A percentile compares a stretch with the other conserved stretches of the same genome.
Conservation (phyloP, 345 rosid genomes). For the Eucalyptus guilfoylei region DNA sequence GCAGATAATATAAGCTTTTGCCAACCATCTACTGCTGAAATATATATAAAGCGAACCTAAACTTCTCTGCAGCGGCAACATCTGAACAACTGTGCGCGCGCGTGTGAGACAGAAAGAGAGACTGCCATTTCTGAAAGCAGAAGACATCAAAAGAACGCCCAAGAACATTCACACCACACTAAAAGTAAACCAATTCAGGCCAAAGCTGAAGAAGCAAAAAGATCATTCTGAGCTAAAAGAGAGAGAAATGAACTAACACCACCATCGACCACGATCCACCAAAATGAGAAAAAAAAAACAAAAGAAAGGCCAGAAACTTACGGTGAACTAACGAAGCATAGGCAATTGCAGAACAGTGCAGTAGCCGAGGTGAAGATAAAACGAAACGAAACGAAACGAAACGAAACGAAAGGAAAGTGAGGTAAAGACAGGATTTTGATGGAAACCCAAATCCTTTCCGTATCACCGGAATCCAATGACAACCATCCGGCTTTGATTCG, state of each 20-base stretch:
- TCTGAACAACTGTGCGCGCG: not conserved
- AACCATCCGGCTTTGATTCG: not conserved
- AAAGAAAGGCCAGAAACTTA: not conserved
- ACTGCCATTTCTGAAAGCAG: not conserved
- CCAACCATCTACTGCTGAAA: not conserved
- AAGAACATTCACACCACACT: not conserved
- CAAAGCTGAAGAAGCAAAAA: not conserved
- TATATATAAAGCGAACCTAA: not conserved
- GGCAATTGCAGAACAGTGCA: not conserved
- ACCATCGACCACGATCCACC: not conserved
- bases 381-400: not conserved
- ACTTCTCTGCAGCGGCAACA: not conserved
- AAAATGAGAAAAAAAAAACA: not conserved
- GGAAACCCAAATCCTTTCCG: not conserved
- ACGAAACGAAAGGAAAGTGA: not conserved
- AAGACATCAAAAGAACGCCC: not conserved
- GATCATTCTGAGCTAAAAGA: not conserved
- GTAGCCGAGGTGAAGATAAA: not conserved
- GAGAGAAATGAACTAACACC: not conserved
- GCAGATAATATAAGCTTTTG: not conserved
- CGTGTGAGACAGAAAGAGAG: not conserved
- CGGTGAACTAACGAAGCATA: not conserved
- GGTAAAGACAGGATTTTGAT: not conserved
- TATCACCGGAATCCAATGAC: not conserved
- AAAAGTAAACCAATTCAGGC: not conserved